Percentiles rank a stretch among this genome's conserved stretches.
Conservation (phyloP, 2,329 filamentous ascomycete species). For the Ploettnerulaceae sp. region DNA sequence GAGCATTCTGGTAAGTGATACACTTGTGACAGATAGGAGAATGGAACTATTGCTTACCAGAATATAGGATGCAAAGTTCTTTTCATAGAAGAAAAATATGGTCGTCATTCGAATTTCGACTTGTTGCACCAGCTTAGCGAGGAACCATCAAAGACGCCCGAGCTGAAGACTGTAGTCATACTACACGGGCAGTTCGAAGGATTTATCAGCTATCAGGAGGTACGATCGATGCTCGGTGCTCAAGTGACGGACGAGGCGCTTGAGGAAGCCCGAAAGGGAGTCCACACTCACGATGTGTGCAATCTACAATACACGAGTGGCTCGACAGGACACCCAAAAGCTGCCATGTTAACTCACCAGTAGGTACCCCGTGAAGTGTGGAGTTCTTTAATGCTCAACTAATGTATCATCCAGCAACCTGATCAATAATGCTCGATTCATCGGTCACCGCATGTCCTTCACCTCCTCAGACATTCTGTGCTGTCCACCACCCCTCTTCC, state of each 20-base stretch:
- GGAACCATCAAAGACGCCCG: conserved; percentile 15
- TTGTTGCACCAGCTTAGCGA: conserved; percentile 50
- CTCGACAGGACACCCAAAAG: conserved; percentile 70
- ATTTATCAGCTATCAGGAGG: conserved; percentile 56
- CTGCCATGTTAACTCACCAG: conserved; percentile 61
- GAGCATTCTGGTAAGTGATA: conserved; percentile 58
- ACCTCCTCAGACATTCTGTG: conserved; percentile 64
- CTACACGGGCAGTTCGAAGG: conserved; percentile 49
- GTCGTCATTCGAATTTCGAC: conserved; percentile 56
- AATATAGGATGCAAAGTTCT: conserved; percentile 61
- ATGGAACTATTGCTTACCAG: conserved; percentile 40
- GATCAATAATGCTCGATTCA: conserved; percentile 26
- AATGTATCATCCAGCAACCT: conserved; percentile 27
- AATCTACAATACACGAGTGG: conserved; percentile 73
- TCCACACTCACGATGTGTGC: conserved; percentile 62
- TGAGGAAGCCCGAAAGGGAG: conserved; percentile 47
- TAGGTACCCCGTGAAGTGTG: too few species aligned
- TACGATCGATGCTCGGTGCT: conserved; percentile 50
- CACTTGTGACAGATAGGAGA: too few species aligned
- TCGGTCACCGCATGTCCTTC: conserved; percentile 44
- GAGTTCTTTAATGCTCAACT: too few species aligned
- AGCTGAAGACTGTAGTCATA: conserved; percentile 51
- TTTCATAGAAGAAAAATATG: conserved; percentile 67
- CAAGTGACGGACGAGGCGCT: conserved; percentile 47
- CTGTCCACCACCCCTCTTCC: conserved; percentile 79